A percentile compares a stretch with the other conserved stretches of the same genome.
Evolutionary conservation across 495 filamentous ascomycete genomes (phyloP).

Genomic region (Penicillium lagena): DNA sequence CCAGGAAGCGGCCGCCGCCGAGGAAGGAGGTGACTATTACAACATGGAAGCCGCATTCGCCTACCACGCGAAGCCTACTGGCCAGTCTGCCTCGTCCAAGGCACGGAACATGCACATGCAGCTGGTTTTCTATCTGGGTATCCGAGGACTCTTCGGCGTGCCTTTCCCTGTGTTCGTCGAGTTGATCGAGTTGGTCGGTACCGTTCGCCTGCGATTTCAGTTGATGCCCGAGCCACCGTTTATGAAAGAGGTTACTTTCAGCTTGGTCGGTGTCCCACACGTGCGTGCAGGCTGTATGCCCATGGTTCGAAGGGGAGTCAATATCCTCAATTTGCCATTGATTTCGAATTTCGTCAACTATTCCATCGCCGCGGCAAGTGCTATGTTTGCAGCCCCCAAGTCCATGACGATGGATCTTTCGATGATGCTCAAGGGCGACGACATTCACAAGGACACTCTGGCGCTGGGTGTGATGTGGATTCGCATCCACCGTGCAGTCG

Average conservation of each 20-base stretch:
- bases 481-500: slow-evolving; percentile 78
- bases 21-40: slow-evolving; percentile 90
- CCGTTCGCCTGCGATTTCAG: slow-evolving; percentile 71
- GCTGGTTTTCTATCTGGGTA: slow-evolving; percentile 84
- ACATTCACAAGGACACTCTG: slow-evolving; percentile 79
- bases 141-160: slow-evolving; percentile 69
- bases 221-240: slow-evolving; percentile 88
- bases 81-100: slow-evolving; percentile 62
- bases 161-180: slow-evolving; percentile 87
- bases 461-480: slow-evolving; percentile 87
- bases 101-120: slow-evolving; percentile 97
- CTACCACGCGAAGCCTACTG: slow-evolving; percentile 79
- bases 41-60: slow-evolving; percentile 92
- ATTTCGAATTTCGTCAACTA: slow-evolving; percentile 97
- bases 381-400: slow-evolving; percentile 94
- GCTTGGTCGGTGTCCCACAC: slow-evolving; percentile 85
- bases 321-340: slow-evolving; percentile 83
- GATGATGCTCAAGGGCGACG: slow-evolving; percentile 83
- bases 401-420: slow-evolving; percentile 87
- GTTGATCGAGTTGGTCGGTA: slow-evolving; percentile 78
- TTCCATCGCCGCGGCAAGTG: slow-evolving; percentile 78
- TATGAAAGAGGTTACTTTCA: slow-evolving; percentile 86
- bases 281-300: slow-evolving; percentile 87
- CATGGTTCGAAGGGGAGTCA: slow-evolving; percentile 81
- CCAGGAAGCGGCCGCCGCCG: slow-evolving; percentile 79